phyloP scores from a whole-genome alignment of 2,329 filamentous ascomycete genomes.

The Xylaria sp. region DNA sequence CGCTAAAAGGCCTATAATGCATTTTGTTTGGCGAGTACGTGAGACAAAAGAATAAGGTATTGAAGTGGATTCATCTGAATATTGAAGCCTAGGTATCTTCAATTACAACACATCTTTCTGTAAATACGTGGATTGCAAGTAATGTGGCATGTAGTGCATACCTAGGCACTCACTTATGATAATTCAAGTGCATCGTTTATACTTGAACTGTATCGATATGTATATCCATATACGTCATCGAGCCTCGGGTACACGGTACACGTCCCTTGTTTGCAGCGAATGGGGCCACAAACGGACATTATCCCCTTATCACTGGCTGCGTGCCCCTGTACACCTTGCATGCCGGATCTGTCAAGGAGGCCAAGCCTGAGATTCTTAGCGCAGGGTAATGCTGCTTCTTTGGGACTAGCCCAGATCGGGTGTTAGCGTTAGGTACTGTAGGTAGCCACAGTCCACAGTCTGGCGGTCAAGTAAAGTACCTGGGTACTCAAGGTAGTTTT shows the following conservation, averaged over 20 bases:
- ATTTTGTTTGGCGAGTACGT: not conserved
- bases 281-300: conserved; percentile 1
- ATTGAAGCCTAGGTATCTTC: not conserved
- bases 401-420: conserved; percentile 35
- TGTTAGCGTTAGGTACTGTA: not conserved
- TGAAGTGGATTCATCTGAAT: too few species aligned
- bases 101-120: not conserved
- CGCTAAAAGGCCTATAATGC: not conserved
- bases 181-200: not conserved
- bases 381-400: conserved; percentile 38
- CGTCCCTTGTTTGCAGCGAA: conserved; percentile 12
- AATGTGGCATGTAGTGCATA: not conserved
- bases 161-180: not conserved
- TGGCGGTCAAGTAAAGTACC: conserved; percentile 47
- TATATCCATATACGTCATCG: not conserved
- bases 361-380: conserved; percentile 21
- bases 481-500: too few species aligned
- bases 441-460: too few species aligned
- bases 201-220: not conserved
- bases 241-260: conserved; percentile 9
- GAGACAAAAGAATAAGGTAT: not conserved
- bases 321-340: conserved; percentile 7
- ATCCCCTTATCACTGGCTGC: conserved; percentile 5
- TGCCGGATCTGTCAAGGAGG: conserved; percentile 16
- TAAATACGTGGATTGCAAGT: not conserved